Conservation (phyloP, 345 rosid species). For the Eucalyptus pauciflora region DNA sequence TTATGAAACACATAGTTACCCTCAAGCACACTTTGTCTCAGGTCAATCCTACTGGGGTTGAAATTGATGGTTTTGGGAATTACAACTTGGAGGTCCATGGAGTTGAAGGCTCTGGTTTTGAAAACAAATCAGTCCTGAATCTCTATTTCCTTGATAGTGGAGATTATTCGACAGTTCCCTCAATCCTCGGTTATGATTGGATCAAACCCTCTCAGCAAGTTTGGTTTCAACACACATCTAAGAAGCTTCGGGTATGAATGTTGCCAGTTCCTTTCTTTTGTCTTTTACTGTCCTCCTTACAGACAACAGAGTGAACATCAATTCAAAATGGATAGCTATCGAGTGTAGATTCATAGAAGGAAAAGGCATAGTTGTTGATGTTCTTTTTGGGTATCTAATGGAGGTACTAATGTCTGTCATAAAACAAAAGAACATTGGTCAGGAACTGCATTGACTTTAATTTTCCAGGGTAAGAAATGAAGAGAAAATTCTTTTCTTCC, state of each 20-base stretch:
- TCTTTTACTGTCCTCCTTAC: not conserved
- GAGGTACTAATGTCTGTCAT: not conserved
- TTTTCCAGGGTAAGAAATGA: not conserved
- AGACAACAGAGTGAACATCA: not conserved
- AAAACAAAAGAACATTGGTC: not conserved
- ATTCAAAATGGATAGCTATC: not conserved
- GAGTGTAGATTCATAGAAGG: not conserved
- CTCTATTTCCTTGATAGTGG: constrained; percentile 84
- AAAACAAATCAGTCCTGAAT: constrained; percentile 74
- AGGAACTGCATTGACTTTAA: not conserved
- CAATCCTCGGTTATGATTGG: constrained; percentile 70
- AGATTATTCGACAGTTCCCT: constrained; percentile 50
- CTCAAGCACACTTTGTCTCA: constrained; percentile 55
- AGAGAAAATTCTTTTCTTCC: not conserved
- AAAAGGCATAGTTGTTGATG: not conserved
- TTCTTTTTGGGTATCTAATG: not conserved
- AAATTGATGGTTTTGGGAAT: constrained; percentile 88
- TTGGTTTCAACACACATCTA: constrained; percentile 83
- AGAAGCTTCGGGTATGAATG: constrained; percentile 45
- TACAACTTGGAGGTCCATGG: constrained; percentile 77
- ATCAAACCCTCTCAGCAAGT: constrained; percentile 74
- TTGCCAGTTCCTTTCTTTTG: not conserved
- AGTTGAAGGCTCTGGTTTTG: constrained; percentile 48
- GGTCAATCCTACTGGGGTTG: constrained; percentile 46
- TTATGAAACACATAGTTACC: constrained; percentile 69